Evolutionary conservation across 2,329 filamentous ascomycete species (phyloP).

Genomic region (Trichoderma brevicompactum): DNA sequence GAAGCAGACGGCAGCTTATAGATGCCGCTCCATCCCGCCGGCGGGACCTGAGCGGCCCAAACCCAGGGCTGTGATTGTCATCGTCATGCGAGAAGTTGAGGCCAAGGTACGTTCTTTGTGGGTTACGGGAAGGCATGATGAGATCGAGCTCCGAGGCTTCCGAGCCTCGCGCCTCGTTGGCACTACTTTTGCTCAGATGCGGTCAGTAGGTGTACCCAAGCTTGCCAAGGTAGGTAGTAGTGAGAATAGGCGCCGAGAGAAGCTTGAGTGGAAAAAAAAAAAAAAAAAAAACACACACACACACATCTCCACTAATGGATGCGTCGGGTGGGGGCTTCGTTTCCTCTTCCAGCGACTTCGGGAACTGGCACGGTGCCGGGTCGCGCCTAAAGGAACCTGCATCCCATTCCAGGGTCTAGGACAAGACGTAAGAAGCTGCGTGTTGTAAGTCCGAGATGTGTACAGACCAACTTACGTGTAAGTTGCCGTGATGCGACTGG

Average conservation of each 20-base stretch:
- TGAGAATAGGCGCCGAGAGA: not conserved
- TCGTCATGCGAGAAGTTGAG: slow-evolving; percentile 6
- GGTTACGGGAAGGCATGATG: slow-evolving; percentile 7
- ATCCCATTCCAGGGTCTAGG: not conserved
- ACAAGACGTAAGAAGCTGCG: no score
- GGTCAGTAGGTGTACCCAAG: slow-evolving; percentile 22
- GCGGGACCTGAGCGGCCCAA: slow-evolving; percentile 24
- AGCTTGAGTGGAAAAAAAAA: slow-evolving; percentile 5
- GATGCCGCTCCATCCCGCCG: slow-evolving; percentile 22
- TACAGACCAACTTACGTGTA: not conserved
- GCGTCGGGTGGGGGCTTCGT: slow-evolving; percentile 13
- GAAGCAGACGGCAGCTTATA: slow-evolving; percentile 21
- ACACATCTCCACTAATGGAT: slow-evolving; percentile 4
- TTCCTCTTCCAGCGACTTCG: slow-evolving; percentile 20
- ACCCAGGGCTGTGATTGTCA: slow-evolving; percentile 20
- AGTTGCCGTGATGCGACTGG: no score
- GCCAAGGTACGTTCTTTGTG: slow-evolving; percentile 1
- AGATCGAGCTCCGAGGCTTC: slow-evolving; percentile 25
- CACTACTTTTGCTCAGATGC: slow-evolving; percentile 4
- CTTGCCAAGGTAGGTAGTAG: slow-evolving; percentile 16
- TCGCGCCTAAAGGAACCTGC: slow-evolving; percentile 13
- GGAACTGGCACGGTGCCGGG: slow-evolving; percentile 20
- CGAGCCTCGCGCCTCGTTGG: slow-evolving; percentile 22
- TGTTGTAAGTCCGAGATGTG: not conserved
- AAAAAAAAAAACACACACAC: no score